Evolutionary conservation across 139 green algal genomes (phyloP).

Genomic region (Coccomyxa sp.): DNA sequence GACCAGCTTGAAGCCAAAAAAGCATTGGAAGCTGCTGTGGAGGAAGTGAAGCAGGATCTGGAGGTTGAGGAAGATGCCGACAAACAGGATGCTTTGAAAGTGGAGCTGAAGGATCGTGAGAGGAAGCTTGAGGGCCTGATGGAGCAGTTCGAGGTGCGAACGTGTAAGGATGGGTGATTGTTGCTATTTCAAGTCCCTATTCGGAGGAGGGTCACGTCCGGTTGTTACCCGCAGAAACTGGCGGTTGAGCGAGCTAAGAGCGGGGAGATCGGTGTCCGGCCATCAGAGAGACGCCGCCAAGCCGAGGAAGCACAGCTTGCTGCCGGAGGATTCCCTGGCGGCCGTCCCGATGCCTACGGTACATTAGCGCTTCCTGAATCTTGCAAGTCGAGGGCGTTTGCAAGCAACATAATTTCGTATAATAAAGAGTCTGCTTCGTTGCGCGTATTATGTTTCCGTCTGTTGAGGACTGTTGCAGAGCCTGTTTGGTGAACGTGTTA

Average conservation of each 20-base stretch:
- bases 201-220: not conserved
- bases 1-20: slow-evolving; percentile 58
- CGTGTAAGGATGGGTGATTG: not conserved
- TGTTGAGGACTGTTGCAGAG: too few relatives aligned
- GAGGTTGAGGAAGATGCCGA: slow-evolving; percentile 31
- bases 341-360: too few relatives aligned
- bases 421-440: too few relatives aligned
- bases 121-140: slow-evolving; percentile 35
- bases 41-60: slow-evolving; percentile 40
- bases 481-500: too few relatives aligned
- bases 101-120: slow-evolving; percentile 26
- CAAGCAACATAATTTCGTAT: too few relatives aligned
- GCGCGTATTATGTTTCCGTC: too few relatives aligned
- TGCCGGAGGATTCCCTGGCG: not conserved
- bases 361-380: slow-evolving; percentile 5
- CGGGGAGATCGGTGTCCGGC: slow-evolving; percentile 18
- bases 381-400: not conserved
- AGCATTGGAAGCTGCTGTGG: slow-evolving; percentile 28
- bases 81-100: slow-evolving; percentile 29
- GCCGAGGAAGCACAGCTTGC: not conserved
- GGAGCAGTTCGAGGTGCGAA: slow-evolving; percentile 37
- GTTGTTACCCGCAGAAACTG: slow-evolving; percentile 8
- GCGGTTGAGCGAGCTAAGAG: slow-evolving; percentile 13
- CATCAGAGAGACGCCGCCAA: slow-evolving; percentile 10
- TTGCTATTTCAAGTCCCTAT: not conserved